Percentiles rank a stretch among this genome's conserved stretches.
phyloP scores from a whole-genome alignment of 192 early-diverging fungal species.

The Backusella parvicylindrica region DNA sequence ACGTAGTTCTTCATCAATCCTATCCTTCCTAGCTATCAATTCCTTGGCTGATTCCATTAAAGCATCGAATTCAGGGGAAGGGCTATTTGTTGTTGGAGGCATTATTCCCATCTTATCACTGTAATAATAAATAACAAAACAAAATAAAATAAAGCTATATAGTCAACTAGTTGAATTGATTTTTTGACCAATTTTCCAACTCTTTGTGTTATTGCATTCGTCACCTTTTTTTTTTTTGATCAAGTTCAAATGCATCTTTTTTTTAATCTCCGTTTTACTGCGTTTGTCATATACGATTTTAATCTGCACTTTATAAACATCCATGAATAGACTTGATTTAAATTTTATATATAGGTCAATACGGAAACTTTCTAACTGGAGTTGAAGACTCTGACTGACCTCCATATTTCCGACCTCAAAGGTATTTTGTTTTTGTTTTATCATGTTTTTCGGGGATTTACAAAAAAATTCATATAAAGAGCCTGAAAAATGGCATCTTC shows the following conservation, averaged over 20 bases:
- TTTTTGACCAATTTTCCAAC: background rate
- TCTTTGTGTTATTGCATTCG: background rate
- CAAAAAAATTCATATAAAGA: background rate
- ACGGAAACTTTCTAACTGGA: background rate
- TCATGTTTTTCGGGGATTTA: background rate
- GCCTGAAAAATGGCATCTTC: background rate
- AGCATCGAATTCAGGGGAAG: background rate
- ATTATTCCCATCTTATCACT: conserved; percentile 3
- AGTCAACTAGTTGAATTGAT: background rate
- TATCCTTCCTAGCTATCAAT: conserved; percentile 47
- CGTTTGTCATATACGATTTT: background rate
- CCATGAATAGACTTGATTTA: background rate
- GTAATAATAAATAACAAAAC: background rate
- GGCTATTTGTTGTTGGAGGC: background rate
- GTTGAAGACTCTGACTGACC: background rate
- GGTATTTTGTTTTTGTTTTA: background rate
- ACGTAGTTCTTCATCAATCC: conserved; percentile 40
- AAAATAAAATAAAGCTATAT: background rate
- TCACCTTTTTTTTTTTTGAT: background rate
- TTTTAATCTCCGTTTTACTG: conserved; percentile 7
- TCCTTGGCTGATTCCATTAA: conserved; percentile 32
- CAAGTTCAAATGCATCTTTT: background rate
- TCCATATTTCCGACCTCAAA: background rate
- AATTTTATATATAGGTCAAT: background rate
- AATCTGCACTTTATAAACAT: background rate